Percentiles rank a stretch among this genome's conserved stretches.
These are phyloP conservation scores for Nevesoporus exiguus DNA, from an alignment of 768 basidiomycete species.

Conservation along the genomic window DNA sequence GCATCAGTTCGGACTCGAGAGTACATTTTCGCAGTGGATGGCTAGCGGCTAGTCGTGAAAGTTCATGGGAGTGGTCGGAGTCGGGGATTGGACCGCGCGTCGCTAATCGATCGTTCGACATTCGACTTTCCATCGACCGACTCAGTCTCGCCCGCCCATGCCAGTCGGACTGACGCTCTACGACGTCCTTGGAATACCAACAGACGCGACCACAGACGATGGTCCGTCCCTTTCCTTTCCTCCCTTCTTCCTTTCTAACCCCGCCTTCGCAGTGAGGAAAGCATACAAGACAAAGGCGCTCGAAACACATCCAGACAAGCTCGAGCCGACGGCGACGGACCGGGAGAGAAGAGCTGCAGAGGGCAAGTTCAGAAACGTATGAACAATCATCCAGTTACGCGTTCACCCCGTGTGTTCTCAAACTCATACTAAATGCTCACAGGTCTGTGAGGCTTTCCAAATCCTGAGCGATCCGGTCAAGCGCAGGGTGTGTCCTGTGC, in stretches of 20 bases:
- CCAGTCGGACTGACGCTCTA: conserved; percentile 35
- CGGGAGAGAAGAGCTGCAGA: conserved; percentile 52
- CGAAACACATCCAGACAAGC: conserved; percentile 73
- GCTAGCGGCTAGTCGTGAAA: no score
- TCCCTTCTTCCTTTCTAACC: not conserved
- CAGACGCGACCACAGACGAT: conserved; percentile 48
- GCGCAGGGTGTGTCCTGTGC: conserved; percentile 45
- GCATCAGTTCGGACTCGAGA: no score
- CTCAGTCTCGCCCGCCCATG: conserved; percentile 17
- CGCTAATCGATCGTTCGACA: not conserved
- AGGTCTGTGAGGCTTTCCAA: conserved; percentile 66
- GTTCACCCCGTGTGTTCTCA: conserved; percentile 3
- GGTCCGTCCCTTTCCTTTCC: conserved; percentile 32
- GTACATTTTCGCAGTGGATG: no score
- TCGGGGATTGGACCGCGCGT: not conserved
- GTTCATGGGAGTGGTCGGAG: conserved; percentile 3
- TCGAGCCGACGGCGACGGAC: conserved; percentile 50
- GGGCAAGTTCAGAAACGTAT: conserved; percentile 59
- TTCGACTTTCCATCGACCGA: not conserved
- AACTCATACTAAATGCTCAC: conserved; percentile 21
- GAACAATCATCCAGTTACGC: conserved; percentile 25
- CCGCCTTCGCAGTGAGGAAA: conserved; percentile 43
- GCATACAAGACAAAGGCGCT: conserved; percentile 66
- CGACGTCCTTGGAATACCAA: conserved; percentile 44
- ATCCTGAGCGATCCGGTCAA: conserved; percentile 52